phyloP scores from a whole-genome alignment of 192 early-diverging fungal genomes.

The Gigaspora rosea region DNA sequence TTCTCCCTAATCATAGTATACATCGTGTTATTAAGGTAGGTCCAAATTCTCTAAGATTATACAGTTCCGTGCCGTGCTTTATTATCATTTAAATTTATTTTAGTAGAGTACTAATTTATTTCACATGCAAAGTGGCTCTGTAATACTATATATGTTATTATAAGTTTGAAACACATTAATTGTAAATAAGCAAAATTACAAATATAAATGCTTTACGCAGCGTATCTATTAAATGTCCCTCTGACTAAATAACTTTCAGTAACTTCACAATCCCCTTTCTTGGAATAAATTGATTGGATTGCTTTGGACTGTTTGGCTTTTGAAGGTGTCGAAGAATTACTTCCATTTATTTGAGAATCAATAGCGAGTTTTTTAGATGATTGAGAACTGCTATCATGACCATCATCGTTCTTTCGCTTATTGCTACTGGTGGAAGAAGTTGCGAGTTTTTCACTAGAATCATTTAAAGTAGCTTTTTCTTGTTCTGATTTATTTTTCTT shows the following conservation, averaged over 20 bases:
- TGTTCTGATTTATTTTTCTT: constrained; percentile 45
- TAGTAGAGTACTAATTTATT: no score
- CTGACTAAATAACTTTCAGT: constrained; percentile 33
- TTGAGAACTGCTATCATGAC: neutral
- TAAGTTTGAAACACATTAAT: no score
- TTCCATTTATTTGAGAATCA: neutral
- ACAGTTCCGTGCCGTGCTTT: no score
- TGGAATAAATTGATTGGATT: constrained; percentile 28
- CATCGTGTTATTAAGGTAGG: no score
- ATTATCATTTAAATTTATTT: no score
- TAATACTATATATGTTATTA: no score
- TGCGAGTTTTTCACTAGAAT: neutral
- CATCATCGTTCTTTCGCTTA: constrained; percentile 7
- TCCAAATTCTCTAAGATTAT: no score
- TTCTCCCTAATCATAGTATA: no score
- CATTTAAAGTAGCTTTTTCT: constrained; percentile 43
- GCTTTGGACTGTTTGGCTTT: constrained; percentile 26
- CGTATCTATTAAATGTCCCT: constrained; percentile 32
- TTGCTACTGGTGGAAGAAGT: neutral
- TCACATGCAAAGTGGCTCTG: no score
- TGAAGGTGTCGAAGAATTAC: neutral
- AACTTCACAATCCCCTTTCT: constrained; percentile 15
- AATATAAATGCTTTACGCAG: constrained; percentile 1
- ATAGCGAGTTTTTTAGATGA: neutral
- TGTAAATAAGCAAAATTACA: no score